Evolutionary conservation across 2,329 filamentous ascomycete genomes (phyloP).

Genomic region (Penicillium sclerotigenum): DNA sequence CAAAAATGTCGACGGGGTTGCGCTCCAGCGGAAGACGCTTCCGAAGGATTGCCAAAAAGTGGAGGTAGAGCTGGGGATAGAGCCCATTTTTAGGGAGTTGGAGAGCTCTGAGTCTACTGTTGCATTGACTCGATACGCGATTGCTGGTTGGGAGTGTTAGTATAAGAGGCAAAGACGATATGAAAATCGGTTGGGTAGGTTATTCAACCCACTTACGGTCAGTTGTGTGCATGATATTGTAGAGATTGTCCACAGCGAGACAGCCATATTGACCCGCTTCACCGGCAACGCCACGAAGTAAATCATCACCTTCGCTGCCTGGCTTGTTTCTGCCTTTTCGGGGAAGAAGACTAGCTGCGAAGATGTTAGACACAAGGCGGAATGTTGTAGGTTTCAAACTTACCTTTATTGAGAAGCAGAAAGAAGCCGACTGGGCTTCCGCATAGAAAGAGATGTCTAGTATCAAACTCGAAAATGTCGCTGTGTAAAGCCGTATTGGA

Average conservation of each 20-base stretch:
- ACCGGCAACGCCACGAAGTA: constrained; percentile 65
- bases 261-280: constrained; percentile 80
- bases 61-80: constrained; percentile 69
- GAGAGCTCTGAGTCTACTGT: constrained; percentile 81
- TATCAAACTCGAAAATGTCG: constrained; percentile 83
- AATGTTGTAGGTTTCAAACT: background rate
- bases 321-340: constrained; percentile 73
- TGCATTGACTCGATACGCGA: constrained; percentile 89
- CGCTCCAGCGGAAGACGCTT: constrained; percentile 58
- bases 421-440: constrained; percentile 94
- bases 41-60: constrained; percentile 64
- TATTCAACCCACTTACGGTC: constrained; percentile 47
- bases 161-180: constrained; percentile 35
- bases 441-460: constrained; percentile 80
- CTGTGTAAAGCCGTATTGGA: constrained; percentile 41
- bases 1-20: constrained; percentile 48
- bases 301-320: constrained; percentile 64
- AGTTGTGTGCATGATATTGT: constrained; percentile 80
- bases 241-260: constrained; percentile 90
- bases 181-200: background rate
- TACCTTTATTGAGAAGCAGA: constrained; percentile 70
- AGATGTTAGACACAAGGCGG: constrained; percentile 22
- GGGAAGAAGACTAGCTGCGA: constrained; percentile 63
- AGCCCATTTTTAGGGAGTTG: constrained; percentile 69
- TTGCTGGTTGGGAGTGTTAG: constrained; percentile 55